These are phyloP conservation scores for Tetrapisispora pingtungensis DNA, from an alignment of 805 yeast species.

Conservation along the genomic window DNA sequence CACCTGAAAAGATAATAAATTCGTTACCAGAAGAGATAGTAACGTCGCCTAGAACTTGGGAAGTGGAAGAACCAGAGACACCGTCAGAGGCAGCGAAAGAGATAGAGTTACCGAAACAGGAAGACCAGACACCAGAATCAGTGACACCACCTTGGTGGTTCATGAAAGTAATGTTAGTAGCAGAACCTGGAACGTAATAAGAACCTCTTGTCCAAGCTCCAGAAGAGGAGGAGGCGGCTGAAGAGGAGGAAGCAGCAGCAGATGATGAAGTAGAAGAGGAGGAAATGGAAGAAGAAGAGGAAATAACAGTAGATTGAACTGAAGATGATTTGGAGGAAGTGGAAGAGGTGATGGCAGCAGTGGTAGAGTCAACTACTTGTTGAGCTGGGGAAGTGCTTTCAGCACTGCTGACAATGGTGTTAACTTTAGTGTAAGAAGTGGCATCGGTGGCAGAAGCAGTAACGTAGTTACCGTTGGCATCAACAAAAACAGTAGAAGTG, in stretches of 20 bases:
- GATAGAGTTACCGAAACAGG: constrained; percentile 83
- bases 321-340: background rate
- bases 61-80: constrained; percentile 54
- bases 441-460: constrained; percentile 16
- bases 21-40: constrained; percentile 67
- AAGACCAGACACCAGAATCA: constrained; percentile 83
- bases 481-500: constrained; percentile 68
- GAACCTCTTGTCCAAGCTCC: constrained; percentile 68
- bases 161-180: constrained; percentile 68
- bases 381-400: constrained; percentile 2
- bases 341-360: constrained; percentile 8
- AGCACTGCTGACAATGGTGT: constrained; percentile 5
- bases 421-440: constrained; percentile 11
- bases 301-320: constrained; percentile 10
- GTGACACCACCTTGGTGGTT: constrained; percentile 78
- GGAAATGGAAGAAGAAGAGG: constrained; percentile 23
- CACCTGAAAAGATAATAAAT: constrained; percentile 70
- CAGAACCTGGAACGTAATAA: constrained; percentile 63
- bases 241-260: constrained; percentile 28
- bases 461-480: constrained; percentile 38
- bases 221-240: constrained; percentile 30
- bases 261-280: constrained; percentile 30
- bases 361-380: constrained; percentile 6
- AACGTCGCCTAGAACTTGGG: constrained; percentile 60
- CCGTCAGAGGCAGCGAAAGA: constrained; percentile 78